A percentile compares a stretch with the other conserved stretches of the same genome.
phyloP scores from a whole-genome alignment of 768 basidiomycete genomes.

The Termitomyces sp. region DNA sequence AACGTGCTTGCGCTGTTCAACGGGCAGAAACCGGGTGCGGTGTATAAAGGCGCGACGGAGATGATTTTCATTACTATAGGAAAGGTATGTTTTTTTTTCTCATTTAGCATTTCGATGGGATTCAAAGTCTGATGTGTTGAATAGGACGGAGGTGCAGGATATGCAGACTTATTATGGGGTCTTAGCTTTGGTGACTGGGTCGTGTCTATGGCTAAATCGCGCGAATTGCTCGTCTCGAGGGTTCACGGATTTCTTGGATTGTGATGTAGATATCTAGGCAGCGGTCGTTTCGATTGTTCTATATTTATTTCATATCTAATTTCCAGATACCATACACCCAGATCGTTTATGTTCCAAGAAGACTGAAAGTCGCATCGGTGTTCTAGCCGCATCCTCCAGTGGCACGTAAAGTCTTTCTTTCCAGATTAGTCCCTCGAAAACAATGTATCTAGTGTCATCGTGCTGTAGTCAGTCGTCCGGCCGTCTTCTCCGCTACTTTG shows the following conservation, averaged over 20 bases:
- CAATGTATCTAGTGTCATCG: constrained; percentile 24
- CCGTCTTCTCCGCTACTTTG: constrained; percentile 53
- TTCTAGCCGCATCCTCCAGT: too few relatives aligned
- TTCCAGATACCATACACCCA: background rate
- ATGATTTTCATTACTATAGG: constrained; percentile 57
- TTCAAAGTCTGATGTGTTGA: background rate
- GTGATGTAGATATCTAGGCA: background rate
- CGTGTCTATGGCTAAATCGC: constrained; percentile 38
- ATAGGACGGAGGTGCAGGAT: constrained; percentile 41
- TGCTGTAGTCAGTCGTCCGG: constrained; percentile 65
- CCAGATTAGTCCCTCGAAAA: background rate
- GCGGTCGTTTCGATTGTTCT: background rate
- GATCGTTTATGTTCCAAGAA: too few relatives aligned
- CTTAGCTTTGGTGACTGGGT: constrained; percentile 45
- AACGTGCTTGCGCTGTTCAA: constrained; percentile 49
- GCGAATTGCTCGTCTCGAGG: constrained; percentile 25
- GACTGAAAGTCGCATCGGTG: background rate
- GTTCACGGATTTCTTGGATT: constrained; percentile 14
- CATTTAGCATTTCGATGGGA: too few relatives aligned
- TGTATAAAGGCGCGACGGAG: constrained; percentile 51
- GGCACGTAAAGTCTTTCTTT: too few relatives aligned
- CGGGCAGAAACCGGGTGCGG: constrained; percentile 29
- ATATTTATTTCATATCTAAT: background rate
- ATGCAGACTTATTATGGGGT: constrained; percentile 46
- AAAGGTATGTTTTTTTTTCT: constrained; percentile 37